Evolutionary conservation across 768 basidiomycete genomes (phyloP).

Genomic region (Sporobolomyces phaffii): DNA sequence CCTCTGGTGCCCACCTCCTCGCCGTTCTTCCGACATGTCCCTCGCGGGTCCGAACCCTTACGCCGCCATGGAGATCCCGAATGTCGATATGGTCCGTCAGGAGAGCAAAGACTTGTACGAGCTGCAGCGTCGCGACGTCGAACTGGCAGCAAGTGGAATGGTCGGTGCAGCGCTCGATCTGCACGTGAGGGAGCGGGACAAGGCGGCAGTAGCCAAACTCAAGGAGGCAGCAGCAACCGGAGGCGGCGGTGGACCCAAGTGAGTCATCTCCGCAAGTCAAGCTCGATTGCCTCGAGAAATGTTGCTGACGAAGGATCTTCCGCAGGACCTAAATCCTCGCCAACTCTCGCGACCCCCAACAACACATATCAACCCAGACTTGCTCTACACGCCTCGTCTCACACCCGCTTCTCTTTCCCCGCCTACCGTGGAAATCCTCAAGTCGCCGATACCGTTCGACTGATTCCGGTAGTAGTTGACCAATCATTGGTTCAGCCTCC

Average conservation of each 20-base stretch:
- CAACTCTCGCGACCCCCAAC: neutral
- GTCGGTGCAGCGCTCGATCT: neutral
- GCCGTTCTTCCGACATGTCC: conserved; percentile 1
- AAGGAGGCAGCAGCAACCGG: neutral
- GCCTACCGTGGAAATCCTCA: neutral
- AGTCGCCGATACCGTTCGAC: conserved; percentile 8
- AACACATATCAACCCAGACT: neutral
- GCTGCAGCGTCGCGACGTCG: neutral
- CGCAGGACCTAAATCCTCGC: neutral
- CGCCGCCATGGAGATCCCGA: conserved; percentile 11
- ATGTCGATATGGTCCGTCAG: neutral
- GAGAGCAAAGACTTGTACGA: neutral
- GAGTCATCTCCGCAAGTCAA: neutral
- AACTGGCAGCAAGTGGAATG: neutral
- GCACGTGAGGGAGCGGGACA: conserved; percentile 1
- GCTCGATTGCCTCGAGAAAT: neutral
- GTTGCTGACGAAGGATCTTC: neutral
- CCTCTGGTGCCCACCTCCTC: conserved; percentile 5
- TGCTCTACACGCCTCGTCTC: neutral
- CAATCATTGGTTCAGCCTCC: neutral
- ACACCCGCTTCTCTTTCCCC: neutral
- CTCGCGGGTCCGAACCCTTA: neutral
- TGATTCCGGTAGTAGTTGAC: conserved; percentile 5
- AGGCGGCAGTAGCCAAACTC: neutral
- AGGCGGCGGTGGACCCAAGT: neutral